Evolutionary conservation across 2,329 filamentous ascomycete species (phyloP).

Genomic region (Cercospora sesami): DNA sequence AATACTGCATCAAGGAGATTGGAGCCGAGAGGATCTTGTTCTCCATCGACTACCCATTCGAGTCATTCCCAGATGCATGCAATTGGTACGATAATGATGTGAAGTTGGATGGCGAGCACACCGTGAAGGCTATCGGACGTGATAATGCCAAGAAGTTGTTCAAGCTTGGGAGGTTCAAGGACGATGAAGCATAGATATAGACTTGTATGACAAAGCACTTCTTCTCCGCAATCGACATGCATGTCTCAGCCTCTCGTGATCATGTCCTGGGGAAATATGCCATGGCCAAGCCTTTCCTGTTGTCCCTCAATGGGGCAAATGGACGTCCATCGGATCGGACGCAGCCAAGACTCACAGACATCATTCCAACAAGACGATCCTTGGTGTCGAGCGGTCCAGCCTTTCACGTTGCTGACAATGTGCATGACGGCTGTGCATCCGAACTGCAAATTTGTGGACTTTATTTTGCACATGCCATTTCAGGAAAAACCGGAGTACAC

Average conservation of each 20-base stretch:
- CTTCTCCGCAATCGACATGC: not conserved
- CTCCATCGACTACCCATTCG: slow-evolving; percentile 37
- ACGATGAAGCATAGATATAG: slow-evolving; percentile 19
- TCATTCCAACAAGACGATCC: not conserved
- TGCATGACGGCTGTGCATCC: not conserved
- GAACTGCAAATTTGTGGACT: not conserved
- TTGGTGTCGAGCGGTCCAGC: not conserved
- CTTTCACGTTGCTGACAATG: not conserved
- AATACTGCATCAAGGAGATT: slow-evolving; percentile 53
- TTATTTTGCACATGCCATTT: not conserved
- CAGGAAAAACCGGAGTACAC: not conserved
- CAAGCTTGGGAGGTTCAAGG: slow-evolving; percentile 32
- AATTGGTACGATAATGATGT: slow-evolving; percentile 34
- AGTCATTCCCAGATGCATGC: slow-evolving; percentile 35
- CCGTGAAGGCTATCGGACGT: slow-evolving; percentile 32
- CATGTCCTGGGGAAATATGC: not conserved
- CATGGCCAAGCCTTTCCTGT: not conserved
- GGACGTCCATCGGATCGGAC: not conserved
- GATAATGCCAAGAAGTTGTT: slow-evolving; percentile 37
- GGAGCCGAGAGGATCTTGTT: slow-evolving; percentile 39
- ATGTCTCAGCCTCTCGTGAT: not conserved
- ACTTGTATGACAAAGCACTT: not conserved
- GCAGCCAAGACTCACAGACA: not conserved
- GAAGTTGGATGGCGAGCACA: slow-evolving; percentile 23
- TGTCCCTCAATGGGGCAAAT: not conserved